Conservation (phyloP, 495 filamentous ascomycete genomes). For the Bryoglossum gracile region DNA sequence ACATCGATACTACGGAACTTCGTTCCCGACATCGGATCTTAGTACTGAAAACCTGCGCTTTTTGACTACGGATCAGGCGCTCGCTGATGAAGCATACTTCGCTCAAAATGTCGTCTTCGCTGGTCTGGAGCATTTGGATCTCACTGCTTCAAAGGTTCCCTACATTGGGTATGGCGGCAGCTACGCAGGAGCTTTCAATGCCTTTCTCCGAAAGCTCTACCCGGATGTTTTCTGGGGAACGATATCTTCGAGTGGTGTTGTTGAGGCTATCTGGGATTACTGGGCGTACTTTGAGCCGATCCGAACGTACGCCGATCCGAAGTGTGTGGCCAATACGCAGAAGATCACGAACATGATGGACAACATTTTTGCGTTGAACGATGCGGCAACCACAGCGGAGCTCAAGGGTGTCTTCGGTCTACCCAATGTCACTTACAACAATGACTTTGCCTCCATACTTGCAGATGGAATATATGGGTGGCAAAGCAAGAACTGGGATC, state of each 20-base stretch:
- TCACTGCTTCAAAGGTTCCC: constrained; percentile 49
- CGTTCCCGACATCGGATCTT: constrained; percentile 50
- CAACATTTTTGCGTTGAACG: constrained; percentile 50
- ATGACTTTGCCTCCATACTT: constrained; percentile 55
- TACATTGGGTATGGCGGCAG: constrained; percentile 70
- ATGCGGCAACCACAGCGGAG: constrained; percentile 35
- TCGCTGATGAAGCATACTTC: constrained; percentile 69
- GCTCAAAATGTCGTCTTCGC: constrained; percentile 57
- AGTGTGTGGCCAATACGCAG: constrained; percentile 49
- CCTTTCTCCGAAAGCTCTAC: constrained; percentile 61
- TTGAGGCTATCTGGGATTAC: constrained; percentile 62
- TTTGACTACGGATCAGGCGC: constrained; percentile 65
- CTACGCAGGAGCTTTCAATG: constrained; percentile 66
- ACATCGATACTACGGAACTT: constrained; percentile 66
- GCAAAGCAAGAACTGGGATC: constrained; percentile 67
- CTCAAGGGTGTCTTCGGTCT: constrained; percentile 57
- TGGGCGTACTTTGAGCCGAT: constrained; percentile 66
- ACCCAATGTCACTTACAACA: constrained; percentile 45
- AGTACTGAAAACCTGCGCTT: constrained; percentile 62
- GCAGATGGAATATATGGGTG: constrained; percentile 44
- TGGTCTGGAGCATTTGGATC: constrained; percentile 52
- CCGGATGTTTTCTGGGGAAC: constrained; percentile 62
- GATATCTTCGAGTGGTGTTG: constrained; percentile 65
- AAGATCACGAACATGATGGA: constrained; percentile 55
- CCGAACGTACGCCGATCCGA: constrained; percentile 39